Percentiles rank a stretch among this genome's conserved stretches.
Conservation (phyloP, 768 basidiomycete genomes). For the Clitopilus hobsonii region DNA sequence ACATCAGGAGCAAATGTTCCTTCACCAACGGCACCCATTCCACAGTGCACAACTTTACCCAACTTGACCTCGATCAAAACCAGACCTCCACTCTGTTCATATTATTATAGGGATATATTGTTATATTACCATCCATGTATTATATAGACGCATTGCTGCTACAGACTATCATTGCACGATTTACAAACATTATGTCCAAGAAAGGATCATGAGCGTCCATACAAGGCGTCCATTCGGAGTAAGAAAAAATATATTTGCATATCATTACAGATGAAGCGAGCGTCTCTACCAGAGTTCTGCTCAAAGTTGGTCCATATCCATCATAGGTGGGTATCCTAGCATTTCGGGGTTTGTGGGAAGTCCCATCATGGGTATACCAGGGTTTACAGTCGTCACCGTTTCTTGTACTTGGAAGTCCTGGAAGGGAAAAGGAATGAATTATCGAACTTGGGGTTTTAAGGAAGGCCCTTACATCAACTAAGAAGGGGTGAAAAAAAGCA, state of each 20-base stretch:
- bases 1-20: background rate
- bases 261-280: background rate
- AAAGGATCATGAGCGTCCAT: too few relatives aligned
- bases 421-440: slow-evolving; percentile 18
- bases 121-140: background rate
- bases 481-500: too few relatives aligned
- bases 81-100: background rate
- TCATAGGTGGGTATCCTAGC: background rate
- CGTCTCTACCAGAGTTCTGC: background rate
- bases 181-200: too few relatives aligned
- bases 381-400: background rate
- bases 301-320: background rate
- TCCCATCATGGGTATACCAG: background rate
- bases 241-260: background rate
- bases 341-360: background rate
- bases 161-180: background rate
- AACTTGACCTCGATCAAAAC: background rate
- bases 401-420: background rate
- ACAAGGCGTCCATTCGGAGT: background rate
- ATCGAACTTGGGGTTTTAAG: slow-evolving; percentile 24
- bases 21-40: background rate
- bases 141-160: background rate
- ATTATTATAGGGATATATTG: background rate
- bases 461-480: background rate
- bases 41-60: background rate